phyloP scores from a whole-genome alignment of 1,284 basidiomycete species.

The Cutaneotrichosporon sp. region DNA sequence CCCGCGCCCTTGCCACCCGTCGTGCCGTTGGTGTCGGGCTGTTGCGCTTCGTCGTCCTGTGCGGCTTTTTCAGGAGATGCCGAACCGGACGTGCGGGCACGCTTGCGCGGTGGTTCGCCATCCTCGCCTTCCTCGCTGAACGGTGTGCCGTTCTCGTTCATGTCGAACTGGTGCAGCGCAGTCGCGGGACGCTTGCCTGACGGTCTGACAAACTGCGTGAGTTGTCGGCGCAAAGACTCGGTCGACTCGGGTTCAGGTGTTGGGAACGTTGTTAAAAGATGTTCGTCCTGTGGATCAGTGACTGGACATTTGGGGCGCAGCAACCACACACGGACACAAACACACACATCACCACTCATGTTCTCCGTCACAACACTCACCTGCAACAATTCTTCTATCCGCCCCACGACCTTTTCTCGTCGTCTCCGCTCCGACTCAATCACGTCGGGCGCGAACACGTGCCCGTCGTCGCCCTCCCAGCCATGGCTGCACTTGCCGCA shows the following conservation, averaged over 20 bases:
- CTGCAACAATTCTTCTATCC: constrained; percentile 78
- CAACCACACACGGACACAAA: background rate
- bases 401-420: constrained; percentile 68
- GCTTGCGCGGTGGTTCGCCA: constrained; percentile 26
- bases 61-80: constrained; percentile 11
- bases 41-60: constrained; percentile 16
- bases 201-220: constrained; percentile 50
- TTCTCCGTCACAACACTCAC: constrained; percentile 49
- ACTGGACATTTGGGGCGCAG: too few relatives aligned
- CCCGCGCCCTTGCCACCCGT: constrained; percentile 22
- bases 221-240: constrained; percentile 64
- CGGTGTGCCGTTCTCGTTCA: constrained; percentile 21
- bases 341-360: background rate
- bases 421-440: constrained; percentile 50
- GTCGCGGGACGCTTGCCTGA: constrained; percentile 36
- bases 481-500: constrained; percentile 70
- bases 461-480: constrained; percentile 63
- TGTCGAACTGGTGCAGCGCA: constrained; percentile 28
- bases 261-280: constrained; percentile 68
- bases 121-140: constrained; percentile 23
- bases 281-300: constrained; percentile 57
- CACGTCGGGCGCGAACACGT: constrained; percentile 50
- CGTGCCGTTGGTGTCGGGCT: constrained; percentile 14
- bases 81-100: constrained; percentile 7
- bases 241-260: constrained; percentile 61